phyloP scores from a whole-genome alignment of 257 asterid genomes.

The Nicotiana paniculata region DNA sequence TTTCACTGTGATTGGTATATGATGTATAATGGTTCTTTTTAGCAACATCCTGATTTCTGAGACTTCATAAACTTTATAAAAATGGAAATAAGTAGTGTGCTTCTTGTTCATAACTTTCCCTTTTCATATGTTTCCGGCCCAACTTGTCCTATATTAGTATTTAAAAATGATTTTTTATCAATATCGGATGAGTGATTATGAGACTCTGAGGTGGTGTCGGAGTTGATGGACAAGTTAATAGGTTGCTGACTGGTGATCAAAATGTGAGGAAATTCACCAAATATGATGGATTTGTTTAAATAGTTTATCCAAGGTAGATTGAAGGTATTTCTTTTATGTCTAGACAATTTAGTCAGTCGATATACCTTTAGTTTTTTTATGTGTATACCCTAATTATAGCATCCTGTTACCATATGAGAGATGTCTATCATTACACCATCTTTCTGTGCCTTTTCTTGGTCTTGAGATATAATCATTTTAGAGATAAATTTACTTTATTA shows the following conservation, averaged over 20 bases:
- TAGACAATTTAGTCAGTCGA: background rate
- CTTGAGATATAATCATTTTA: too few relatives aligned
- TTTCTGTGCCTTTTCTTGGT: background rate
- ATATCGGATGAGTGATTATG: background rate
- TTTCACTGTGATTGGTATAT: slow-evolving; percentile 27
- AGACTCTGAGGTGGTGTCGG: background rate
- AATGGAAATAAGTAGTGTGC: slow-evolving; percentile 24
- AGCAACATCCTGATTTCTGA: slow-evolving; percentile 14
- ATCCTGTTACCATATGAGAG: background rate
- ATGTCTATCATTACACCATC: background rate
- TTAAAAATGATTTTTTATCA: background rate
- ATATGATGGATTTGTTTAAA: background rate
- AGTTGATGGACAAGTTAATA: background rate
- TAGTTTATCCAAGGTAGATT: background rate
- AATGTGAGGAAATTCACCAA: background rate
- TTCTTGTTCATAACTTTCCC: slow-evolving; percentile 11
- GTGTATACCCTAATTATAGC: background rate
- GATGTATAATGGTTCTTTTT: slow-evolving; percentile 24
- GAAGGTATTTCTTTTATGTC: background rate
- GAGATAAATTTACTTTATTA: background rate
- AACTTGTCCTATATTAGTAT: background rate
- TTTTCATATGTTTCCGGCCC: slow-evolving; percentile 12
- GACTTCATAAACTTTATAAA: slow-evolving; percentile 22
- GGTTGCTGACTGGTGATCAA: background rate
- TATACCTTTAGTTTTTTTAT: background rate